phyloP scores from a whole-genome alignment of 805 yeast genomes.

The Blastobotrys americana region DNA sequence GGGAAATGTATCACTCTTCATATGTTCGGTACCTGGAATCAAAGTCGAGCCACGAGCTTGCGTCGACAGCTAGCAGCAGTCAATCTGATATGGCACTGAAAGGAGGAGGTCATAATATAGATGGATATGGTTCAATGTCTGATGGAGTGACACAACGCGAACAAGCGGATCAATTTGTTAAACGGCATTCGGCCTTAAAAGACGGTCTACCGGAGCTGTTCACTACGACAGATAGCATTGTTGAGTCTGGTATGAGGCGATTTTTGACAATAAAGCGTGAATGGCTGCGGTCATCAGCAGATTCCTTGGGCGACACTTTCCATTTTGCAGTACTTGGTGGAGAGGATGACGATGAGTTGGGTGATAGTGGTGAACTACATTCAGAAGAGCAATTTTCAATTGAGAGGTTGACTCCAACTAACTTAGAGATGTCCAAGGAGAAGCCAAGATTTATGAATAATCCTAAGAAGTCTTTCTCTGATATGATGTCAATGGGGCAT shows the following conservation, averaged over 20 bases:
- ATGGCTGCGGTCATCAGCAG: slow-evolving; percentile 21
- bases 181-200: slow-evolving; percentile 18
- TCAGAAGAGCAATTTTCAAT: neutral
- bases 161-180: slow-evolving; percentile 20
- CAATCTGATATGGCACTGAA: neutral
- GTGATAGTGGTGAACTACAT: neutral
- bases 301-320: slow-evolving; percentile 18
- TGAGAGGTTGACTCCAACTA: neutral
- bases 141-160: slow-evolving; percentile 5
- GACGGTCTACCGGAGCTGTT: slow-evolving; percentile 22
- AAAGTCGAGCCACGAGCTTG: slow-evolving; percentile 4
- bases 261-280: slow-evolving; percentile 16
- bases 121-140: neutral
- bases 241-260: slow-evolving; percentile 12
- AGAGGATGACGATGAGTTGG: slow-evolving; percentile 6
- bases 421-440: neutral
- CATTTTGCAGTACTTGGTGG: too few species aligned
- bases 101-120: neutral
- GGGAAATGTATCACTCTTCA: slow-evolving; percentile 15
- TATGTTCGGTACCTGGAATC: slow-evolving; percentile 17
- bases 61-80: neutral
- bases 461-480: too few species aligned
- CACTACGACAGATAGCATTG: slow-evolving; percentile 12
- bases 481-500: too few species aligned
- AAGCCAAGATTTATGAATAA: too few species aligned